Evolutionary conservation across 495 filamentous ascomycete species (phyloP), one percentile per base, ranked within the genome.

Genomic region (Ramalina intermedia): DNA sequence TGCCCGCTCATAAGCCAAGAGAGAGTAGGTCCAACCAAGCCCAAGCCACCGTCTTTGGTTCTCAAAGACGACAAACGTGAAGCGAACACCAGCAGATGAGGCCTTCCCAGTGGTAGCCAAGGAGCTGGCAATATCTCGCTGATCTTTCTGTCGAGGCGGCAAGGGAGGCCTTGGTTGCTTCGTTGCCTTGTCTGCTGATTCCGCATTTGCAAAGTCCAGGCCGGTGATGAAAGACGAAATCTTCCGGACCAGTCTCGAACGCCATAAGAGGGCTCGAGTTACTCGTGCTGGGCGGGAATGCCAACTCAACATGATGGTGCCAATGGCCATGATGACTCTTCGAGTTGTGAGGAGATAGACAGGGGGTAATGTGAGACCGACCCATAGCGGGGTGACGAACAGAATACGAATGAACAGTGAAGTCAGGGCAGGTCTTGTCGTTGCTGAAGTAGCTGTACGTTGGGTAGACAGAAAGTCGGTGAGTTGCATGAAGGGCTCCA

Each of bases 11-110:
- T 95, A 85, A 0, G 85, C 79, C 53, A 98, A 84, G 33, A 96
- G 65, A 6, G 81, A 91, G 12, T 80, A 81, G 0, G 93, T 96
- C 91, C 91, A 99, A 3, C 91, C 91, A 17, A 96, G 70, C 2
- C 88, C 93, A 12, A 96, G 63, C 91, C 91, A 99, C 37, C 91
- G 78, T 21, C 91, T 80, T 63, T 99, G 90, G 54, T 99, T 99
- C 60, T 99, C 91, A 58, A 85, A 96, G 2, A 96, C 73, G 43
- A 89, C 83, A 54, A 99, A 99, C 0, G 91, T 96, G 61, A 99
- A 96, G 9, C 84, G 81, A 4, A 99, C 84, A 9, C 88, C 87
- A 0, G 83, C 70, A 17, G 80, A 75, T 35, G 79, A 67, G 27
- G 70, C 68, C 21, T 71, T 65, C 14, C 73, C 65, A n/a, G 71